Base-by-base conservation (phyloP, 2,329 filamentous ascomycete genomes). In the Sphaerulina populicola region DNA sequence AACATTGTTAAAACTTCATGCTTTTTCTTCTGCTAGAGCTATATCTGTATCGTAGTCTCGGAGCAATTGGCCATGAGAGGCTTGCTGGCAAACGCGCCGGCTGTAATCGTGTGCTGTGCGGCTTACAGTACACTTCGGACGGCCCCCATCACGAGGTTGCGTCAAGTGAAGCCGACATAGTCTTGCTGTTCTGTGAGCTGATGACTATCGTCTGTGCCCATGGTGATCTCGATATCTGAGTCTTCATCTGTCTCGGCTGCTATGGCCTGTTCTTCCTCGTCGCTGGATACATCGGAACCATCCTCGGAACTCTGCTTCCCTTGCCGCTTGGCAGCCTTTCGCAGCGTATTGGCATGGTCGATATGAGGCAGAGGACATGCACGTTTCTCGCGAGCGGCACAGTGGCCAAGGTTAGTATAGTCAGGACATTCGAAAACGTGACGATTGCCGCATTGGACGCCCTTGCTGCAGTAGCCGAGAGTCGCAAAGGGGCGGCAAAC, bases 351-450 rank as follows among this genome's bases (percentile, higher is more conserved):
- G 66, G 89, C 89, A 71, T 87, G 83, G 72, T 93, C 87, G 67
- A 91, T 81, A 72, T 98, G 93, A 53, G 82, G 85, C 49, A 95
- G 78, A 67, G 85, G 86, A 75, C 91, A 97, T 59, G 83, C 82
- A 21, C 60, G 58, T 39, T 60, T 57, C 45, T 60, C 57, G 70
- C 83, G 82, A 67, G 79, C 82, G 67, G 82, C 82, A 79, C 93
- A 98, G 56, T 77, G 75, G 63, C 91, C 91, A 54, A 80, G 88
- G 71, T 95, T 94, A 77, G 88, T 87, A 74, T 94, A 96, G 68
- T 94, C 86, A 56, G 93, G 91, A 70, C 93, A 97, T 70, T 97
- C 91, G 52, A 57, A 49, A 52, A 91, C 85, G 73, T 98, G 93
- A 55, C 89, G 85, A 57, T 93, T 82, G 54, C 80, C 71, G 71